Evolutionary conservation across 2,329 filamentous ascomycete species (phyloP), one percentile per base, ranked within the genome.

Genomic region (Ascochyta fabae): DNA sequence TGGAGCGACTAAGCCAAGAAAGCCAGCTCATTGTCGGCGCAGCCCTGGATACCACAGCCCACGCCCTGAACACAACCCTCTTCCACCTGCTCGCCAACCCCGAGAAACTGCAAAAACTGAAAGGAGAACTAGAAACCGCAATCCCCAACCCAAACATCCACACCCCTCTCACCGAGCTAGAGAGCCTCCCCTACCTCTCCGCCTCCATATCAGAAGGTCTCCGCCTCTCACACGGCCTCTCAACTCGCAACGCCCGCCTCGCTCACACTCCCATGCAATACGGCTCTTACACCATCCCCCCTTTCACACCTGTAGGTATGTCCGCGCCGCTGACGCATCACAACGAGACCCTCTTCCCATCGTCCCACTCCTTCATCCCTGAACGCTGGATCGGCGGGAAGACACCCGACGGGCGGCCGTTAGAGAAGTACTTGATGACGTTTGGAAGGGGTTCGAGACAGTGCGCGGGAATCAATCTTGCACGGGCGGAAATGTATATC

Each of bases 231-330:
- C 63, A 62, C 51, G 69, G 69, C 36, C 56, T 69, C 9, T 53
- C 55, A n/a, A 46, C 51, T 16, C 63, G 70, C 19, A 49, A 68
- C 10, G 53, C 54, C 13, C 62, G 69, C 23, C 55, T 67, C 39
- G 43, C 58, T 4, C 66, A 61, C 29, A 47, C 61, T 19, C n/a
- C 51, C 4, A 39, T 66, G 3, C 29, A 38, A 6, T 67, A 64
- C 47, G 35, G 49, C 7, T 13, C 52, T 6, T 63, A 40, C 9
- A 34, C 45, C 8, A 61, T 69, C 15, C 65, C 65, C 6, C 23
- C 59, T 46, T 60, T 66, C 16, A 75, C 70, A 1, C 60, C 67
- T 1, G 63, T 76, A 13, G 62, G 65, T 42, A 69, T 72, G 67
- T 64, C 67, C 12, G 49, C 61, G 26, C 66, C 65, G 41, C 48